Evolutionary conservation across 140 eudicot genomes (phyloP).

Genomic region (Erigeron philadelphicus): DNA sequence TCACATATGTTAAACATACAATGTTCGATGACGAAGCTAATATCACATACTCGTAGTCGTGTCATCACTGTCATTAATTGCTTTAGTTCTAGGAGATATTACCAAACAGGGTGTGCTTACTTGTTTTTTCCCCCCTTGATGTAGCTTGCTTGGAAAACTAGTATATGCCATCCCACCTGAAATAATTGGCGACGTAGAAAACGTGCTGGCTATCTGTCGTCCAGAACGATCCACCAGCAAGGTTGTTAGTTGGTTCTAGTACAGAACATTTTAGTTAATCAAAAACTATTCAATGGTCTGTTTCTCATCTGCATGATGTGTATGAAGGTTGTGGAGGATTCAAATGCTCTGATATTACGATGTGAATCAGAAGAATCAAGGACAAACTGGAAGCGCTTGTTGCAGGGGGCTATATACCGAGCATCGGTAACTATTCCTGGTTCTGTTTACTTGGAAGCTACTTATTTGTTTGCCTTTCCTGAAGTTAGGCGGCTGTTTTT

Average conservation of each 20-base stretch:
- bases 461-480: slow-evolving; percentile 14
- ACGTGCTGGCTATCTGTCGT: slow-evolving; percentile 76
- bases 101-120: slow-evolving; percentile 2
- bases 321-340: slow-evolving; percentile 73
- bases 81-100: slow-evolving; percentile 10
- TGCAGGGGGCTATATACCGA: slow-evolving; percentile 86
- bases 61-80: not conserved
- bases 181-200: slow-evolving; percentile 57
- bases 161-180: slow-evolving; percentile 64
- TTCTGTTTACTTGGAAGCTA: slow-evolving; percentile 13
- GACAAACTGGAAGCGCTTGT: slow-evolving; percentile 69
- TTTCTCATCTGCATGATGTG: slow-evolving; percentile 17
- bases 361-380: slow-evolving; percentile 67
- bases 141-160: slow-evolving; percentile 83
- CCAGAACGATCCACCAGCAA: slow-evolving; percentile 50
- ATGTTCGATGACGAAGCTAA: slow-evolving; percentile 14
- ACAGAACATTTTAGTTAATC: slow-evolving; percentile 12
- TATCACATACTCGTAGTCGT: not conserved
- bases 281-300: slow-evolving; percentile 1
- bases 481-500: not conserved
- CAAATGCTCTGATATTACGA: slow-evolving; percentile 62
- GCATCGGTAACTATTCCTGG: slow-evolving; percentile 64
- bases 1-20: not conserved
- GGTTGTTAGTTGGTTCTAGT: slow-evolving; percentile 38
- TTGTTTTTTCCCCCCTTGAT: slow-evolving; percentile 24